phyloP scores from a whole-genome alignment of 495 filamentous ascomycete genomes.

The Aspergillus steynii region DNA sequence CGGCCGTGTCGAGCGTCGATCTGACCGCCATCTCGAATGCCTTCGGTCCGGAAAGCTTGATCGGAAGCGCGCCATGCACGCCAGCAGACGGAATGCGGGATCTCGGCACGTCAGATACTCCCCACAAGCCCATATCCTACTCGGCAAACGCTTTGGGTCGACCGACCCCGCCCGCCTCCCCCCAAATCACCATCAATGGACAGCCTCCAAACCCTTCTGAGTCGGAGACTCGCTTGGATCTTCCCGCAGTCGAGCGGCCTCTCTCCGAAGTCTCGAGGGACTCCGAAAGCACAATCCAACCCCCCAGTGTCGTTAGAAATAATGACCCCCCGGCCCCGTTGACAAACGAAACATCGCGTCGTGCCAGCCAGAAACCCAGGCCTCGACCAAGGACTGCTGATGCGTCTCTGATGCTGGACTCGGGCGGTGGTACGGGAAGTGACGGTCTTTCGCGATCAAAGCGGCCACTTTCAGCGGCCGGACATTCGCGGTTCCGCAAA shows the following conservation, averaged over 20 bases:
- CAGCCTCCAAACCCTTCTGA: constrained; percentile 36
- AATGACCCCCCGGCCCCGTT: constrained; percentile 57
- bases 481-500: constrained; percentile 38
- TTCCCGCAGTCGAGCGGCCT: constrained; percentile 65
- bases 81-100: constrained; percentile 52
- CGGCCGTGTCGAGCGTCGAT: constrained; percentile 83
- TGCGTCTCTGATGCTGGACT: constrained; percentile 45
- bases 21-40: constrained; percentile 69
- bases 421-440: constrained; percentile 15
- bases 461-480: constrained; percentile 38
- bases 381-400: constrained; percentile 54
- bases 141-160: constrained; percentile 34
- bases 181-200: constrained; percentile 31
- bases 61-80: constrained; percentile 67
- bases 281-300: constrained; percentile 60
- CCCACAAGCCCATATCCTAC: constrained; percentile 37
- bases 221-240: constrained; percentile 57
- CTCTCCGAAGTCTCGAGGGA: constrained; percentile 75
- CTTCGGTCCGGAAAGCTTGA: constrained; percentile 44
- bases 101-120: constrained; percentile 28
- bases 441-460: constrained; percentile 26
- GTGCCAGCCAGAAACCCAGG: constrained; percentile 47
- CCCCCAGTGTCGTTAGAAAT: constrained; percentile 19
- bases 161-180: constrained; percentile 39
- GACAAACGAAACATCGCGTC: constrained; percentile 62